Conservation (phyloP, 108 stramenopile species). For the Bacterosira constricta region DNA sequence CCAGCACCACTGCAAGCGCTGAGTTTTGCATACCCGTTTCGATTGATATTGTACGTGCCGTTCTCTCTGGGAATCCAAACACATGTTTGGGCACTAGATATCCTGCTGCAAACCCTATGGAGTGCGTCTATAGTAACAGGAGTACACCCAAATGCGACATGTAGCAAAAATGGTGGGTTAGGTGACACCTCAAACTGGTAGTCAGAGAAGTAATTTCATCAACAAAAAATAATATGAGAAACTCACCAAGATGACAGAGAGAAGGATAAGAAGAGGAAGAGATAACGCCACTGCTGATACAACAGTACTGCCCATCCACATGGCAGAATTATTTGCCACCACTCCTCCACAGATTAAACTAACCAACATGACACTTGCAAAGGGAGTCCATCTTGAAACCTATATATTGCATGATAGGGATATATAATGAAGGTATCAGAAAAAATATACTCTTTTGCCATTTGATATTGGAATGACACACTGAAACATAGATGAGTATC, state of each 20-base stretch:
- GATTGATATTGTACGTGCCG: slow-evolving; percentile 88
- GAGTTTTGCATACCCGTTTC: slow-evolving; percentile 97
- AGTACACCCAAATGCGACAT: too few relatives aligned
- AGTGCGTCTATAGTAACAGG: slow-evolving; percentile 56
- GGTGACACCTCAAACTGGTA: too few relatives aligned
- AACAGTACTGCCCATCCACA: slow-evolving; percentile 38
- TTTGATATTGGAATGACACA: too few relatives aligned
- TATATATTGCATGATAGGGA: slow-evolving; percentile 45
- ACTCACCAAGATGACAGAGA: slow-evolving; percentile 54
- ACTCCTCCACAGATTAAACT: slow-evolving; percentile 93
- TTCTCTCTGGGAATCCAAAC: slow-evolving; percentile 60
- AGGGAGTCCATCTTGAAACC: slow-evolving; percentile 80
- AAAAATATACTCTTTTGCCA: slow-evolving; percentile 70
- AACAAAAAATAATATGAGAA: neutral
- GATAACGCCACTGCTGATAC: slow-evolving; percentile 7
- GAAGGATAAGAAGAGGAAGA: slow-evolving; percentile 52
- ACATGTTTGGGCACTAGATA: slow-evolving; percentile 63
- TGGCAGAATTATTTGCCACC: slow-evolving; percentile 77
- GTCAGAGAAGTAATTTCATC: too few relatives aligned
- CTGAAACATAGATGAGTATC: too few relatives aligned
- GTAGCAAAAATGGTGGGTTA: too few relatives aligned
- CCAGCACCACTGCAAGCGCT: slow-evolving; percentile 93
- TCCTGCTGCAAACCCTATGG: slow-evolving; percentile 83
- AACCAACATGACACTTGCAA: slow-evolving; percentile 85
- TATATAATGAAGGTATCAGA: slow-evolving; percentile 61